Base-by-base conservation (phyloP, 2,329 filamentous ascomycete species). In the Aspergillus spinulosporus region DNA sequence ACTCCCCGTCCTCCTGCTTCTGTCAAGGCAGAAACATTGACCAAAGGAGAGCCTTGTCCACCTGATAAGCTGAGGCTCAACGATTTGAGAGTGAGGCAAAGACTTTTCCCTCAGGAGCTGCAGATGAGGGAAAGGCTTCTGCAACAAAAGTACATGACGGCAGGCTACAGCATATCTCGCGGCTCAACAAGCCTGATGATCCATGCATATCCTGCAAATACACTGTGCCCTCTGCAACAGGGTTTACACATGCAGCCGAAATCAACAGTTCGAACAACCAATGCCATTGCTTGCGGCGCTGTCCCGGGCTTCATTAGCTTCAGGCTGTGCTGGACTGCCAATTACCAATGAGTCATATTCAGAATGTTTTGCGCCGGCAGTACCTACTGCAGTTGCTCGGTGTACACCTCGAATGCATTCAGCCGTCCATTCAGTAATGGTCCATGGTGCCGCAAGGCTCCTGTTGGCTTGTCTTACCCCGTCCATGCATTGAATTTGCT, bases 21-120 rank as follows among this genome's bases (percentile, higher is more conserved):
- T 28, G 15, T 49, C 15, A 39, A 57, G 49, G 54, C 55, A 53
- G 45, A 40, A 53, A 42, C 14, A 2, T 45, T 45, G 39, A 43
- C 32, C n/a, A 45, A 29, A 32, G 7, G 40, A 36, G 39, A 43
- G 32, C 37, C 39, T 29, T 37, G 43, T 32, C 15, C 29, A 28
- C n/a, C n/a, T n/a, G n/a, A n/a, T n/a, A n/a, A 21, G 8, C 12
- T 46, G 49, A 52, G 54, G 49, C 54, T 57, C 54, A 47, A 26
- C 15, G 29, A n/a, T 14, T 43, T 45, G n/a, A 47, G 47, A 31
- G 34, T 49, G 54, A 52, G 49, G 45, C 49, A 42, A 49, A 14
- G 21, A 34, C 31, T 43, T 49, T 36, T 44, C 12, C 8, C 43
- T 9, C 26, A 40, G 43, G 8, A 12, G 36, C 8, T 21, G 15